Conservation (phyloP, 495 filamentous ascomycete species). For the Viridothelium virens region DNA sequence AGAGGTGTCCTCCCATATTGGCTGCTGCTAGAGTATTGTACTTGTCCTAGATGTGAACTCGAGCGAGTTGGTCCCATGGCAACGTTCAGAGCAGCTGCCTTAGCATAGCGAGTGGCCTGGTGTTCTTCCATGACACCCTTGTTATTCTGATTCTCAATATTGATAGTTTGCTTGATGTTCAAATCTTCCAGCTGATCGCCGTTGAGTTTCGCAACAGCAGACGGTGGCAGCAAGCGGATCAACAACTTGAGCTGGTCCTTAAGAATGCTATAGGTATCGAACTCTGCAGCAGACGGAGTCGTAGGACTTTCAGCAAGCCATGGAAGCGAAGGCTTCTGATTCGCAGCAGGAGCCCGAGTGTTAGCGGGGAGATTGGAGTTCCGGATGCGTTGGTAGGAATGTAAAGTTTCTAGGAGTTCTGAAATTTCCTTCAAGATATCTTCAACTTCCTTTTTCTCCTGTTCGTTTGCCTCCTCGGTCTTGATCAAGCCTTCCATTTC, state of each 20-base stretch:
- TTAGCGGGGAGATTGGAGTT: slow-evolving; percentile 47
- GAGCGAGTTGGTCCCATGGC: slow-evolving; percentile 25
- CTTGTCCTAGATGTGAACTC: slow-evolving; percentile 17
- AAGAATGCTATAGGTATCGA: slow-evolving; percentile 63
- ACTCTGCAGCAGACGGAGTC: slow-evolving; percentile 57
- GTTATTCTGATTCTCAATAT: slow-evolving; percentile 62
- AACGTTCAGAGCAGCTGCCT: slow-evolving; percentile 23
- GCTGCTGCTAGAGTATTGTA: slow-evolving; percentile 18
- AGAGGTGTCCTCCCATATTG: slow-evolving; percentile 13
- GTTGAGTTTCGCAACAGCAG: slow-evolving; percentile 76
- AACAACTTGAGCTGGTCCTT: slow-evolving; percentile 65
- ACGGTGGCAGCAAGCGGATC: slow-evolving; percentile 70
- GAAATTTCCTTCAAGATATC: slow-evolving; percentile 70
- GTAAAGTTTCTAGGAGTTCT: slow-evolving; percentile 72
- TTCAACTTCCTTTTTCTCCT: slow-evolving; percentile 55
- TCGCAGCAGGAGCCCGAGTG: slow-evolving; percentile 38
- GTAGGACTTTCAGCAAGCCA: slow-evolving; percentile 38
- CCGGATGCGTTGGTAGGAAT: slow-evolving; percentile 79
- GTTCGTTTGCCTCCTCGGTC: slow-evolving; percentile 40
- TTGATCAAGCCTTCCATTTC: slow-evolving; percentile 33
- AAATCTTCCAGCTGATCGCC: slow-evolving; percentile 75
- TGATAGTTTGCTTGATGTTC: slow-evolving; percentile 73
- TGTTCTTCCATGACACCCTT: slow-evolving; percentile 83
- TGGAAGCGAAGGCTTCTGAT: slow-evolving; percentile 30
- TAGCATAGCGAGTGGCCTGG: slow-evolving; percentile 42